phyloP scores from a whole-genome alignment of 2,329 filamentous ascomycete species.

The Emergomyces pasteurianus region DNA sequence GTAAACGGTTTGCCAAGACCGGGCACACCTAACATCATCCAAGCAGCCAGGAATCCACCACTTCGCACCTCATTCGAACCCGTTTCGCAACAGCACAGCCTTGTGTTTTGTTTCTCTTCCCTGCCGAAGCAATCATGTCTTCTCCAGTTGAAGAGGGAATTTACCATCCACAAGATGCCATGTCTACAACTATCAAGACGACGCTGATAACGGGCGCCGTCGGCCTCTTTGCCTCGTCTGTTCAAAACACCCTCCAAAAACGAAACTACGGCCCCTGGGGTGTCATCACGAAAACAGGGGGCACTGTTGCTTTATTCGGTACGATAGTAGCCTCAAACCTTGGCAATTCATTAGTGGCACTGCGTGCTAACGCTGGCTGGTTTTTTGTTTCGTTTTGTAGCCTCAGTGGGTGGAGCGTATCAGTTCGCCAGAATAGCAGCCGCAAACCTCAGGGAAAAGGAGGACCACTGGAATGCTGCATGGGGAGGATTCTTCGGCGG shows the following conservation, averaged over 20 bases:
- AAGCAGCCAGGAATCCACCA: background rate
- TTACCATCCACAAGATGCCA: constrained; percentile 65
- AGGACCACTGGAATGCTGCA: constrained; percentile 64
- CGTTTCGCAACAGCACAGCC: background rate
- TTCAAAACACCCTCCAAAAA: constrained; percentile 78
- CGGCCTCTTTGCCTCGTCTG: constrained; percentile 60
- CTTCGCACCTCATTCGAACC: background rate
- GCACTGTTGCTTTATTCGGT: constrained; percentile 60
- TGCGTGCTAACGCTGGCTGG: background rate
- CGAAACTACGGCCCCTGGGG: constrained; percentile 70
- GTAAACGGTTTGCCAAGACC: background rate
- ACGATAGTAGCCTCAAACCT: constrained; percentile 19
- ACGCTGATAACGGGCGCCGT: constrained; percentile 52
- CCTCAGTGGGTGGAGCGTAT: constrained; percentile 62
- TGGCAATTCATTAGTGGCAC: background rate
- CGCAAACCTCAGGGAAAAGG: constrained; percentile 74
- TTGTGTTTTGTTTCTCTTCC: background rate
- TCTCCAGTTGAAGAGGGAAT: constrained; percentile 34
- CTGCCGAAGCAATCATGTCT: constrained; percentile 30
- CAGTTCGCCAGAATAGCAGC: constrained; percentile 63
- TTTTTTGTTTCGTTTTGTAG: constrained; percentile 34
- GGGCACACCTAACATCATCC: background rate
- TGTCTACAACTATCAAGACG: constrained; percentile 54
- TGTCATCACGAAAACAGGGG: constrained; percentile 66
- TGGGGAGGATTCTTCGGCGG: constrained; percentile 69